Evolutionary conservation across 345 rosid species (phyloP).

Genomic region (Kandelia obovata): DNA sequence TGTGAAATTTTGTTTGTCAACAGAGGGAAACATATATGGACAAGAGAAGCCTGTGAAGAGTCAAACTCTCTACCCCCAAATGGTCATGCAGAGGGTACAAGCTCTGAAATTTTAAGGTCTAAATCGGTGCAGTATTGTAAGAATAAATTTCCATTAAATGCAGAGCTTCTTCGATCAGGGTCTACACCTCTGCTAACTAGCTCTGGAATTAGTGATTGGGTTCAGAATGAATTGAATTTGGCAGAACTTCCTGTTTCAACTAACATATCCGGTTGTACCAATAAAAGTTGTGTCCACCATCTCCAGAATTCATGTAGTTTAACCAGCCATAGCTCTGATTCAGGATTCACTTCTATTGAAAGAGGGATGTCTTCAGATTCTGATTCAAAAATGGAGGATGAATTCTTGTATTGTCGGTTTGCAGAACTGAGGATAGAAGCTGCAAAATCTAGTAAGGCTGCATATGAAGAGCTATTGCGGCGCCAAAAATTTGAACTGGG

Average conservation of each 20-base stretch:
- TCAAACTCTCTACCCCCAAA: constrained; percentile 11
- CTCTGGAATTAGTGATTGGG: constrained; percentile 23
- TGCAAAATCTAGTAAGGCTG: constrained; percentile 29
- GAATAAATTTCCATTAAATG: constrained; percentile 14
- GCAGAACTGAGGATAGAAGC: constrained; percentile 31
- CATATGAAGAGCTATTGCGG: constrained; percentile 32
- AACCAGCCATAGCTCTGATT: constrained; percentile 20
- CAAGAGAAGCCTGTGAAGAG: constrained; percentile 48
- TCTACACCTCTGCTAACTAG: constrained; percentile 21
- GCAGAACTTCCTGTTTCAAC: constrained; percentile 14
- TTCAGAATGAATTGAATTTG: constrained; percentile 26
- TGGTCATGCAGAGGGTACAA: constrained; percentile 11
- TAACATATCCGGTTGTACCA: constrained; percentile 17
- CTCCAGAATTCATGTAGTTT: constrained; percentile 25
- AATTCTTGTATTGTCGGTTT: constrained; percentile 25
- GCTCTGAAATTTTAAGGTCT: constrained; percentile 19
- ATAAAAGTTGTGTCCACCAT: constrained; percentile 8
- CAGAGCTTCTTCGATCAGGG: constrained; percentile 16
- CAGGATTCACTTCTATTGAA: constrained; percentile 31
- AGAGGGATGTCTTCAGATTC: constrained; percentile 34
- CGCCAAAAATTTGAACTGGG: constrained; percentile 39
- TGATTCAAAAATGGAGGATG: constrained; percentile 36
- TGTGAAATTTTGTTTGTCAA: constrained; percentile 66
- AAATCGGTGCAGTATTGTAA: constrained; percentile 24
- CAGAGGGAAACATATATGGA: constrained; percentile 60